A percentile compares a stretch with the other conserved stretches of the same genome.
These are phyloP conservation scores for Gossypium schwendimanii DNA, from an alignment of 441 rosid species.

Conservation along the genomic window DNA sequence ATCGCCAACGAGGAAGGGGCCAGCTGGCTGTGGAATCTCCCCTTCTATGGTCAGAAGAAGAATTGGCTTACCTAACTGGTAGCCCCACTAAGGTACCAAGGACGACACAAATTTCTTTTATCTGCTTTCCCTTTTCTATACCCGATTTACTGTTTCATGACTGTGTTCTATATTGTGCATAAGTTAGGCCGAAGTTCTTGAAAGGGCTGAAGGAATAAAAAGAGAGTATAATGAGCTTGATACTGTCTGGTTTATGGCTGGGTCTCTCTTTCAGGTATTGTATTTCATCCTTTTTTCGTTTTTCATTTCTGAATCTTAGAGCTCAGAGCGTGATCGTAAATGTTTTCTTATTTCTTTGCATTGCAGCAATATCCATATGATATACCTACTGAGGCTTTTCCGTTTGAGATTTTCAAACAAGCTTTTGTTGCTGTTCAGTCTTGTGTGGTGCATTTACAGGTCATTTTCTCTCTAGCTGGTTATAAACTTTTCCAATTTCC, in stretches of 20 bases:
- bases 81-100: conserved; percentile 76
- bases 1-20: conserved; percentile 91
- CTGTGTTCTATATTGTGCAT: conserved; percentile 24
- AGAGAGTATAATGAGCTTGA: conserved; percentile 84
- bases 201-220: conserved; percentile 76
- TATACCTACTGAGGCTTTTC: conserved; percentile 92
- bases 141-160: conserved; percentile 5
- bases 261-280: conserved; percentile 86
- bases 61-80: conserved; percentile 77
- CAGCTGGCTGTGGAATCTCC: conserved; percentile 92
- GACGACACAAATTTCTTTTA: not conserved
- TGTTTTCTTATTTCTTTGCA: not conserved
- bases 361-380: conserved; percentile 94
- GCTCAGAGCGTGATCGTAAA: not conserved
- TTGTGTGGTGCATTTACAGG: conserved; percentile 95
- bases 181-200: conserved; percentile 72
- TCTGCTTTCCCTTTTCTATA: no score
- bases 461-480: conserved; percentile 20
- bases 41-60: conserved; percentile 78
- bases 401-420: conserved; percentile 87
- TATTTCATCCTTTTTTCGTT: conserved; percentile 7
- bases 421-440: conserved; percentile 95
- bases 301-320: not conserved
- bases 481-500: not conserved
- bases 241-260: conserved; percentile 98